phyloP scores from a whole-genome alignment of 306 rosid species.

The Cyamopsis tetragonoloba region DNA sequence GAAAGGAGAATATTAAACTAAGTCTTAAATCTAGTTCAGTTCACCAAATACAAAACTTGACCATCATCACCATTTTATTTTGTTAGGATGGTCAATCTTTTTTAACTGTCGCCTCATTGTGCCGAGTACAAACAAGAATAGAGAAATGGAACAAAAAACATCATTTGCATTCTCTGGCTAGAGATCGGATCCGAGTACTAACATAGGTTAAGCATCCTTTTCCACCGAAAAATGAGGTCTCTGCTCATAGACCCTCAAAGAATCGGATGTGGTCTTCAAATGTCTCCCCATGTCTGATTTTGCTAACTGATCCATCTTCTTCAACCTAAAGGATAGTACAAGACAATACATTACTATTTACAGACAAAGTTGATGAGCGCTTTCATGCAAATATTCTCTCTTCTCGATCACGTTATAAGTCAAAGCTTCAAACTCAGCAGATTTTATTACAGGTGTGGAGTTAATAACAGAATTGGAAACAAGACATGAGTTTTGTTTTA shows the following conservation, averaged over 20 bases:
- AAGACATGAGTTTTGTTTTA: no score
- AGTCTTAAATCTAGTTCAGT: not conserved
- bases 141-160: not conserved
- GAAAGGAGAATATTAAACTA: not conserved
- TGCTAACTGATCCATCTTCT: conserved; percentile 73
- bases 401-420: no score
- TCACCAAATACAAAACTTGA: not conserved
- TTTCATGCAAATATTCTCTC: not conserved
- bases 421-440: not conserved
- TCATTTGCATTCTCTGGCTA: not conserved
- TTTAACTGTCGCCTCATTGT: not conserved
- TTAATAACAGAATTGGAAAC: not conserved
- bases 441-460: not conserved
- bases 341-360: not conserved
- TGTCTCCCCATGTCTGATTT: conserved; percentile 86
- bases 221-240: not conserved
- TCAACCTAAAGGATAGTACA: conserved; percentile 75
- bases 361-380: not conserved
- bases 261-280: conserved; percentile 75
- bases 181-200: not conserved
- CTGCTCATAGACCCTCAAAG: conserved; percentile 70
- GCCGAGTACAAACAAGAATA: not conserved
- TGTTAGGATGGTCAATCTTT: not conserved
- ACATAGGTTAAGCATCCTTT: not conserved
- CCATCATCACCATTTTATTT: not conserved